phyloP scores from a whole-genome alignment of 257 asterid genomes.

The Gentiana macrophylla region DNA sequence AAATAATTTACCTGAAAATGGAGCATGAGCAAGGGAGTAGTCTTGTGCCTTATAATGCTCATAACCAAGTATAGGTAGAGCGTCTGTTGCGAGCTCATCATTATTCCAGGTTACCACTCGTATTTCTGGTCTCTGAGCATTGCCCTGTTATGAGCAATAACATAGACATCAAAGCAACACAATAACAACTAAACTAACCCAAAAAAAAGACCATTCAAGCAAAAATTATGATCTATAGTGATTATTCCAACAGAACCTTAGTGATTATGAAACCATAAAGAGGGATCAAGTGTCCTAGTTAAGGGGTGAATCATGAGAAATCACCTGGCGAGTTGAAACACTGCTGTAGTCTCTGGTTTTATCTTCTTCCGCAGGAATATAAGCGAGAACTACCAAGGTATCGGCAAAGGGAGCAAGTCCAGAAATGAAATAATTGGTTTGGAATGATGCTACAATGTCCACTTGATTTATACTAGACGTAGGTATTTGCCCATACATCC shows the following conservation, averaged over 20 bases:
- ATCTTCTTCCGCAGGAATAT: slow-evolving; percentile 79
- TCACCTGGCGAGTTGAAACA: slow-evolving; percentile 88
- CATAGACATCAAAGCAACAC: slow-evolving; percentile 9
- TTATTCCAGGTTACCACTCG: slow-evolving; percentile 85
- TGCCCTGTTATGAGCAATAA: slow-evolving; percentile 51
- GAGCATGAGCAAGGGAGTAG: slow-evolving; percentile 92
- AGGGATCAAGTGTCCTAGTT: not conserved
- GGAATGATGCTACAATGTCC: slow-evolving; percentile 96
- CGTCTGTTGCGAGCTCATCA: slow-evolving; percentile 97
- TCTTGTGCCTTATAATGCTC: slow-evolving; percentile 99
- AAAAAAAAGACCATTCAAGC: not conserved
- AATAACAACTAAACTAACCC: not conserved
- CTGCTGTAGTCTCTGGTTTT: slow-evolving; percentile 76
- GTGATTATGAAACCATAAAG: not conserved
- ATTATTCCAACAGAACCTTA: not conserved
- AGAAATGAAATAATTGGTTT: slow-evolving; percentile 86
- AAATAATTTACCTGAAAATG: slow-evolving; percentile 71
- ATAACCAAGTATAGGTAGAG: slow-evolving; percentile 88
- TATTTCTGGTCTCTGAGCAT: slow-evolving; percentile 98
- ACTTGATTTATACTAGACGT: slow-evolving; percentile 80
- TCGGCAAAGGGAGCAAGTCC: slow-evolving; percentile 99
- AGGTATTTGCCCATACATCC: slow-evolving; percentile 47
- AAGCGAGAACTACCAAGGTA: slow-evolving; percentile 88
- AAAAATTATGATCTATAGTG: not conserved
- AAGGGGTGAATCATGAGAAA: slow-evolving; percentile 11